These are phyloP conservation scores for Fonsecaea nubica DNA, from an alignment of 2,329 filamentous ascomycete species.

Conservation along the genomic window DNA sequence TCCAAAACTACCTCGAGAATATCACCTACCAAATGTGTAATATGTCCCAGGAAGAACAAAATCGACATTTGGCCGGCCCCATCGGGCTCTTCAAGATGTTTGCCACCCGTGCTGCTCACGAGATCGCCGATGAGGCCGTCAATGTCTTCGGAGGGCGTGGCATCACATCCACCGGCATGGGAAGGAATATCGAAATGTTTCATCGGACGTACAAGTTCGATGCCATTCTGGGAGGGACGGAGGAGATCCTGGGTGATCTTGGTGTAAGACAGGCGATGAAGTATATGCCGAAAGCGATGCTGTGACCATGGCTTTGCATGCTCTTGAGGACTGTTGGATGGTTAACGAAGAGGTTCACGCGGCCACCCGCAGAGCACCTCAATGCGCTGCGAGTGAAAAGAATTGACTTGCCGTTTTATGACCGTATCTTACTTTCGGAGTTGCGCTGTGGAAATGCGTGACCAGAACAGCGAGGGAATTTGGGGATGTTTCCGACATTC, in stretches of 20 bases:
- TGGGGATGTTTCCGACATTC: no score
- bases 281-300: slow-evolving; percentile 81
- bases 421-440: no score
- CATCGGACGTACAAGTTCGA: slow-evolving; percentile 65
- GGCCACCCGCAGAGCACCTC: neutral
- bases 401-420: neutral
- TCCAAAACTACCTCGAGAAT: slow-evolving; percentile 69
- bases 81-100: slow-evolving; percentile 76
- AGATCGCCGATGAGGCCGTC: slow-evolving; percentile 72
- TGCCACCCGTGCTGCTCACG: slow-evolving; percentile 72
- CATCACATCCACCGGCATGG: slow-evolving; percentile 72
- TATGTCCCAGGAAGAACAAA: slow-evolving; percentile 54
- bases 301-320: slow-evolving; percentile 47
- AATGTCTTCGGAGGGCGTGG: slow-evolving; percentile 77
- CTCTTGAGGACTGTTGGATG: neutral
- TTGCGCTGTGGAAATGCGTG: no score
- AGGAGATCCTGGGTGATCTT: slow-evolving; percentile 75
- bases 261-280: slow-evolving; percentile 77
- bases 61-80: slow-evolving; percentile 68
- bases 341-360: neutral
- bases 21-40: slow-evolving; percentile 58
- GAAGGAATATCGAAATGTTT: slow-evolving; percentile 73
- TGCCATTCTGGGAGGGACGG: slow-evolving; percentile 72
- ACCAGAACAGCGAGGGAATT: no score
- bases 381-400: neutral